Evolutionary conservation across 1,284 basidiomycete species (phyloP), one percentile per base, ranked within the genome.

Genomic region (Ceratobasidium sp.): DNA sequence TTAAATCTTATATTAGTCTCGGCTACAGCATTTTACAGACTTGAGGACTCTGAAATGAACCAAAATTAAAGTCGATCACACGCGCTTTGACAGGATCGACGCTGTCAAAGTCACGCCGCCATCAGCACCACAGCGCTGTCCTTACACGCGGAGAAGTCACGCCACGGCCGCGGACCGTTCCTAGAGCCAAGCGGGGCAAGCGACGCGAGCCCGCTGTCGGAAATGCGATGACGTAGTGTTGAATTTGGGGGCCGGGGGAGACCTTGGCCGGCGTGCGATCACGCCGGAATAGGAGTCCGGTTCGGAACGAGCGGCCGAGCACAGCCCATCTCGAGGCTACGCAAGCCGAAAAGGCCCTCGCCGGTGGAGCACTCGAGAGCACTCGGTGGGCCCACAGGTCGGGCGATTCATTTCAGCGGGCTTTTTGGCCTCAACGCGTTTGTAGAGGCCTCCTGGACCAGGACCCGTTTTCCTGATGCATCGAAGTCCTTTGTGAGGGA

Each of bases 391-490:
- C 27, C 50, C 35, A 12, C 7, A 10, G 33, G 27, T 68, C 20
- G 3, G 50, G 20, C 8, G 5, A 38, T 52, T 54, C 30, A 54
- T 68, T 54, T 68, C 66, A 38, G 30, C n/a, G 30, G 27, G 44
- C 50, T 68, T 30, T 20, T 20, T 27, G 23, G 27, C 16, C 50
- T 68, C 66, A 54, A 68, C 66, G 48, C 27, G 62, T 54, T 46
- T 38, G 7, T 54, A 23, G 52, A 68, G 66, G 7, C 14, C 52
- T 55, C 54, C 33, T 23, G 30, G 66, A 30, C 66, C 3, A 18
- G n/a, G 30, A 27, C 30, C 18, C 18, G 50, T 52, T 68, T 38
- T 68, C 48, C 46, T 68, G 66, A 68, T 68, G 66, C n/a, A n/a
- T n/a, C n/a, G n/a, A n/a, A n/a, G n/a, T n/a, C n/a, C n/a, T n/a